Evolutionary conservation across 2,329 filamentous ascomycete species (phyloP).

Genomic region (Sphaerulina vaccinii): DNA sequence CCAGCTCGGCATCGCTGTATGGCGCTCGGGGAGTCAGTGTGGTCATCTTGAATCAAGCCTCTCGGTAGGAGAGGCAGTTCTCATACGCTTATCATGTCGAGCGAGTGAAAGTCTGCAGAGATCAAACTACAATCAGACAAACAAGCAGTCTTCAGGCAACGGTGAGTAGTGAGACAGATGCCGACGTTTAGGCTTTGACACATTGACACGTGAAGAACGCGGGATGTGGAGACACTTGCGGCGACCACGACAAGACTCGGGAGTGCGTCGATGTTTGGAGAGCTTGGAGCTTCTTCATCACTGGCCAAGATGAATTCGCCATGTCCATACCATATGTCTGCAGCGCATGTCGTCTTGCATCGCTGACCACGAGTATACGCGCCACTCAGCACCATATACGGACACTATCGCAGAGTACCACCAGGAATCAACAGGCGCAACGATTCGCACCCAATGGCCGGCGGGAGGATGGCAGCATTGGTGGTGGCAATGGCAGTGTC

Average conservation of each 20-base stretch:
- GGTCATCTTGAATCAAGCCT: constrained; percentile 63
- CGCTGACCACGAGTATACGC: background rate
- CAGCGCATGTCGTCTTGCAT: constrained; percentile 6
- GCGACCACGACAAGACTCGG: too few species aligned
- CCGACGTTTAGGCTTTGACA: too few species aligned
- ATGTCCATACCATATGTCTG: constrained; percentile 16
- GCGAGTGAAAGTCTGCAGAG: background rate
- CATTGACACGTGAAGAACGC: too few species aligned
- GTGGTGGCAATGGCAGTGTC: constrained; percentile 1
- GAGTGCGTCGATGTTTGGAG: background rate
- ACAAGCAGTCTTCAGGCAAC: too few species aligned
- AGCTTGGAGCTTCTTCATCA: background rate
- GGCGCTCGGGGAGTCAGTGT: constrained; percentile 70
- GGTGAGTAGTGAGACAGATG: too few species aligned
- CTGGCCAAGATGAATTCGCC: background rate
- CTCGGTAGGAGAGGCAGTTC: background rate
- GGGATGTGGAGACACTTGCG: too few species aligned
- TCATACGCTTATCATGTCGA: constrained; percentile 13
- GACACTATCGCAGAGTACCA: background rate
- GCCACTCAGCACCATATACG: background rate
- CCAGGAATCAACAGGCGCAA: background rate
- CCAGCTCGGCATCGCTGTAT: constrained; percentile 79
- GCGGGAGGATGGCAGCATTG: background rate
- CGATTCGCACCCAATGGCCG: background rate
- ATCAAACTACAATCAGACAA: too few species aligned